These are phyloP conservation scores for Simmondsia chinensis DNA, from an alignment of 148 eudicot genomes.

Conservation along the genomic window DNA sequence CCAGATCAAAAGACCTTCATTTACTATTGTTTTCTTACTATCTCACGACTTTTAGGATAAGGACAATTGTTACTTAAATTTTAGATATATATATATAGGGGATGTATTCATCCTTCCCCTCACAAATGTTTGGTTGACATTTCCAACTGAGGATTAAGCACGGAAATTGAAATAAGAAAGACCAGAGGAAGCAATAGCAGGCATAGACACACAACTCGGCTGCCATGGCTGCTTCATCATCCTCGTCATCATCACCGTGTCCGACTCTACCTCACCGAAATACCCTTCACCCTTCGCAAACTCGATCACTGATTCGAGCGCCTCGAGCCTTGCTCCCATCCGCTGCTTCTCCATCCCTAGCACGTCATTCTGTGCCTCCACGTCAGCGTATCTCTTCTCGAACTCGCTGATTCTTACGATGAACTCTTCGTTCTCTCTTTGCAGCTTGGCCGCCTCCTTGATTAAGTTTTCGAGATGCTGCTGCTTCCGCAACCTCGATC, in stretches of 20 bases:
- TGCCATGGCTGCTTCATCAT: constrained; percentile 49
- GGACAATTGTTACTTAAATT: no score
- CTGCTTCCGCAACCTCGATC: constrained; percentile 64
- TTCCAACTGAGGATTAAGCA: no score
- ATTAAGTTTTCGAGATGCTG: constrained; percentile 46
- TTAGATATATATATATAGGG: no score
- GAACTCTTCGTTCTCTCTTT: constrained; percentile 20
- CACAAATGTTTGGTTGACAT: no score
- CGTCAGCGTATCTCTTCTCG: constrained; percentile 3
- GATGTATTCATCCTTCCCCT: no score
- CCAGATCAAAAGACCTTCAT: no score
- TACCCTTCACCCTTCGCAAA: constrained; percentile 12
- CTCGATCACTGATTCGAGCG: constrained; percentile 29
- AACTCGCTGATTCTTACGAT: constrained; percentile 14
- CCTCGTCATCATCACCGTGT: constrained; percentile 26
- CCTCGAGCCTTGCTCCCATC: constrained; percentile 35
- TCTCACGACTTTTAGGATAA: no score
- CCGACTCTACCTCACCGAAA: constrained; percentile 6
- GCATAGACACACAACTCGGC: constrained; percentile 19
- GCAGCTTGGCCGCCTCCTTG: constrained; percentile 17
- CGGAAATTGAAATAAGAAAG: constrained; percentile 6
- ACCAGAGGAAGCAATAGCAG: constrained; percentile 11
- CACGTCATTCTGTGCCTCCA: constrained; percentile 30
- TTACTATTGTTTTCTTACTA: no score
- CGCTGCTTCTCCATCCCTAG: constrained; percentile 23